Evolutionary conservation across 441 rosid species (phyloP).

Genomic region (Aleurites moluccanus): DNA sequence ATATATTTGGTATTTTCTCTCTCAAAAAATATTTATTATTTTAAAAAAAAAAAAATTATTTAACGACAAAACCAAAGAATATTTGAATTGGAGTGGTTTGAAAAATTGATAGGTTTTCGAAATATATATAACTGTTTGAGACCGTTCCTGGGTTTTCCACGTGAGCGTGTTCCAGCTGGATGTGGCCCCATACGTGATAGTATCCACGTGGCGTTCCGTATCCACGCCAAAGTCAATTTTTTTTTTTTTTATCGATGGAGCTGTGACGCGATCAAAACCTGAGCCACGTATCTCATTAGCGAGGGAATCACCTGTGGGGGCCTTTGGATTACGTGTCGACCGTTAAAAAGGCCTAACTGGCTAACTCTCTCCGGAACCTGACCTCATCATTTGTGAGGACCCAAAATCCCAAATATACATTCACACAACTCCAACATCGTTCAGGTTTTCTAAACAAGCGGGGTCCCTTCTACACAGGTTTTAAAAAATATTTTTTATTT

Average conservation of each 20-base stretch:
- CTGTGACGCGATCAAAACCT: conserved; percentile 35
- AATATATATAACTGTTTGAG: background rate
- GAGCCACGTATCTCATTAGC: conserved; percentile 36
- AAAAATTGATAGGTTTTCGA: too few species aligned
- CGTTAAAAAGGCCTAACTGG: conserved; percentile 40
- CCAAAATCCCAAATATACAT: too few species aligned
- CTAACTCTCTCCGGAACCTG: conserved; percentile 13
- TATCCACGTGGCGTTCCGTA: conserved; percentile 27
- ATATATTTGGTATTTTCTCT: background rate
- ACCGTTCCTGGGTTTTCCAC: conserved; percentile 5
- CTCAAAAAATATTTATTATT: background rate
- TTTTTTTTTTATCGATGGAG: background rate
- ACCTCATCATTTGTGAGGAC: conserved; percentile 29
- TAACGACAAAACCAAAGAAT: background rate
- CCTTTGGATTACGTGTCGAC: conserved; percentile 37
- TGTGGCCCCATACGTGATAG: background rate
- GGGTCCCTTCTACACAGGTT: too few species aligned
- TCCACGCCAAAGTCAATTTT: background rate
- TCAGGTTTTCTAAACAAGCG: too few species aligned
- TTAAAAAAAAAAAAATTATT: too few species aligned
- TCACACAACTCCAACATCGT: background rate
- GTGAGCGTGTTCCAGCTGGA: conserved; percentile 21
- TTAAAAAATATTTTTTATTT: too few species aligned
- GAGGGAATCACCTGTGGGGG: conserved; percentile 19
- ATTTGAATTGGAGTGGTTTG: background rate